Base-by-base conservation (phyloP, 352 stramenopile genomes). In the Phytophthora pinifolia region DNA sequence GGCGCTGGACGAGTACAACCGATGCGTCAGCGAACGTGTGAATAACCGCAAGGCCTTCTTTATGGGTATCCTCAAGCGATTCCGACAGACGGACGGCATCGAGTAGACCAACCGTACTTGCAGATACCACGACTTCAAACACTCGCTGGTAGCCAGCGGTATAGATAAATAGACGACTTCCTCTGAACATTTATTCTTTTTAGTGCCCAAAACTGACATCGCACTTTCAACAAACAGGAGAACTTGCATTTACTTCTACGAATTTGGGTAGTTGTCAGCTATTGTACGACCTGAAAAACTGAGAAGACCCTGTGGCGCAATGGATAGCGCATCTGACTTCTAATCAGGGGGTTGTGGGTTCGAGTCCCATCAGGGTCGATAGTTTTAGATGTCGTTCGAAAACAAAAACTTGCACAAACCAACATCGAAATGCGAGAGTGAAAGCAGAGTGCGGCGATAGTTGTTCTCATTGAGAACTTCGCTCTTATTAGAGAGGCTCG, bases 41-140 rank as follows among this genome's bases (percentile, higher is more conserved):
- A 68, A 78, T 42, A 94, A 94, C 61, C 83, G 83, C 44, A 90
- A 91, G 64, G 83, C 85, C 7, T 94, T 94, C 48, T 94, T 94
- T 63, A 94, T 94, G 85, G 85, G 85, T 25, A 94, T 94, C 47
- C 66, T 94, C 49, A 94, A 94, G 74, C 85, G 85, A 20, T 94
- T 93, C 66, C 76, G 83, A 29, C 59, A 86, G 60, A 94, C 83
- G 0, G 83, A 92, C 35, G 83, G 84, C 12, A 76, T 75, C 4
- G 83, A 94, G 67, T 88, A 82, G 39, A 53, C 18, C 10, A 8
- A 63, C 13, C 2, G 25, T 18, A n/a, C 14, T 60, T 4, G 25
- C 25, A 4, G 29, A 32, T 37, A 14, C 22, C 22, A 27, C 22
- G 38, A 50, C 9, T n/a, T 35, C 2, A 7, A 9, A 10, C 30